Percentiles rank a stretch among this genome's conserved stretches.
Evolutionary conservation across 2,329 filamentous ascomycete species (phyloP).

Genomic region (Onygenales sp.): DNA sequence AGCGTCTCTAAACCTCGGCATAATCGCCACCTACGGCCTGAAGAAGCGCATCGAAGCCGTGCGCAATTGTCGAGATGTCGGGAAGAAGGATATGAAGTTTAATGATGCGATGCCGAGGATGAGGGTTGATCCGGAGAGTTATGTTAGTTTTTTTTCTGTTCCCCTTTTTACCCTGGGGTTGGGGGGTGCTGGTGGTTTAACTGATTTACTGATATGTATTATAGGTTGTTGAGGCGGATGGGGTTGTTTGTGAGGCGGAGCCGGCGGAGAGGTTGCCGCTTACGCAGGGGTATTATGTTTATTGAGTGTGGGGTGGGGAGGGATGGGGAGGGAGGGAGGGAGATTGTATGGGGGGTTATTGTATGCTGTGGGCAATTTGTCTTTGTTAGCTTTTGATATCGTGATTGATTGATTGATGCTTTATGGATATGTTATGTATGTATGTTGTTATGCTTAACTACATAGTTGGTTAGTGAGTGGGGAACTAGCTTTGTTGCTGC

Average conservation of each 20-base stretch:
- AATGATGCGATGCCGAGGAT: slow-evolving; percentile 78
- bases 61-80: slow-evolving; percentile 60
- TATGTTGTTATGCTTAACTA: too few relatives aligned
- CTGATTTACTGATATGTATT: neutral
- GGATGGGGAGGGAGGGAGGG: neutral
- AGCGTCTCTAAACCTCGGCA: slow-evolving; percentile 57
- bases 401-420: too few relatives aligned
- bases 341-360: too few relatives aligned
- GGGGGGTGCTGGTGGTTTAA: slow-evolving; percentile 4
- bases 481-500: too few relatives aligned
- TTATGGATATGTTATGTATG: too few relatives aligned
- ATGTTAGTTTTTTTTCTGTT: slow-evolving; percentile 36
- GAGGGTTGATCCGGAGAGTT: slow-evolving; percentile 85
- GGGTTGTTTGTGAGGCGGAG: slow-evolving; percentile 61
- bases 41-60: slow-evolving; percentile 74
- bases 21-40: slow-evolving; percentile 62
- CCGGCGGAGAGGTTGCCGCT: slow-evolving; percentile 63
- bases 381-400: too few relatives aligned
- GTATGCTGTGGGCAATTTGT: neutral
- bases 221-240: slow-evolving; percentile 70
- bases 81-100: slow-evolving; percentile 84
- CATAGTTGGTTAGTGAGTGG: too few relatives aligned
- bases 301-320: slow-evolving; percentile 34
- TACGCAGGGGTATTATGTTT: slow-evolving; percentile 69
- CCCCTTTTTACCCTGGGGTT: slow-evolving; percentile 1